Percentiles rank a stretch among this genome's conserved stretches.
These are phyloP conservation scores for Cadophora sp. DNA, from an alignment of 2,329 filamentous ascomycete genomes.

Conservation along the genomic window DNA sequence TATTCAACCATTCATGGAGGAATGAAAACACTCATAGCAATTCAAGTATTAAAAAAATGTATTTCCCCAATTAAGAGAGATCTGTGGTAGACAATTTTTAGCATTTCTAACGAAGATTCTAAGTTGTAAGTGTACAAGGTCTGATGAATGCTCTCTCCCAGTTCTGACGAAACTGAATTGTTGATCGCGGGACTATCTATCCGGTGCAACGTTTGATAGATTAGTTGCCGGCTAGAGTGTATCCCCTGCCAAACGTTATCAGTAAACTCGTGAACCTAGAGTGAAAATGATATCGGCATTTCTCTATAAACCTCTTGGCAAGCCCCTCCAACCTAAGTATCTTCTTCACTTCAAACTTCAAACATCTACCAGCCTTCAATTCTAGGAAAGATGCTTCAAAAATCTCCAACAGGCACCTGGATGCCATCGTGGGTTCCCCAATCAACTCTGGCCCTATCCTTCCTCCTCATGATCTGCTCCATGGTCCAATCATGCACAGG, in stretches of 20 bases:
- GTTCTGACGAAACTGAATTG: background rate
- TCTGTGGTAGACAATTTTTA: too few species aligned
- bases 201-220: conserved; percentile 10
- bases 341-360: background rate
- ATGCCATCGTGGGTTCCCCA: conserved; percentile 55
- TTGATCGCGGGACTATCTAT: background rate
- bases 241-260: background rate
- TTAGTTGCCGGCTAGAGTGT: background rate
- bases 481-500: conserved; percentile 48
- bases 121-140: too few species aligned
- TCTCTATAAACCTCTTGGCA: background rate
- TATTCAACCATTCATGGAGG: too few species aligned
- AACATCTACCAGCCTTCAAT: background rate
- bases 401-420: conserved; percentile 53
- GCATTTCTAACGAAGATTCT: rapidly evolving
- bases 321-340: background rate
- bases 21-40: too few species aligned
- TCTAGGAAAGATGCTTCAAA: conserved; percentile 45
- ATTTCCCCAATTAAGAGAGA: too few species aligned
- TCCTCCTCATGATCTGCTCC: conserved; percentile 53
- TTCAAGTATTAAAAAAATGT: too few species aligned
- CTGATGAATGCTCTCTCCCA: too few species aligned
- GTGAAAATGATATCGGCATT: background rate
- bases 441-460: conserved; percentile 49
- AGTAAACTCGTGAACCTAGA: background rate